Base-by-base conservation (phyloP, 2,329 filamentous ascomycete species). In the Paraconiothyrium brasiliense region DNA sequence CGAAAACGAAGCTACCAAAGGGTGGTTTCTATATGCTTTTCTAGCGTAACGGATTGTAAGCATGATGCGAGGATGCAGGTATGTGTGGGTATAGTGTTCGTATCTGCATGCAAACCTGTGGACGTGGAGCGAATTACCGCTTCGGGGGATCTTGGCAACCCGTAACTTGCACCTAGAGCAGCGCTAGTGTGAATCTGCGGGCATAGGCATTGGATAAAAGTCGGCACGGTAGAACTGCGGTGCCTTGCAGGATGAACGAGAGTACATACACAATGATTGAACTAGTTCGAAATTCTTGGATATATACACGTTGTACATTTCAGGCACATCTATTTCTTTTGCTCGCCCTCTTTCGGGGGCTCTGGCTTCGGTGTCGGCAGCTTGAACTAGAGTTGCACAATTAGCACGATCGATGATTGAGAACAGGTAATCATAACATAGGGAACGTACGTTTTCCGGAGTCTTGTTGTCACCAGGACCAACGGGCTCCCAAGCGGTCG, bases 331-430 rank as follows among this genome's bases (percentile, higher is more conserved):
- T 93, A 94, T 85, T 97, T 97, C 90, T 97, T 97, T 73, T 91
- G 87, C 82, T 95, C 92, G 77, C 94, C 92, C 79, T 91, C 90
- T 85, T 93, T 93, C 75, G 92, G 78, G 48, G 78, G 90, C 83
- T 99, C 95, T 4, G 95, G 94, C 84, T 97, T 97, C 57, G 95
- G 92, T 52, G 92, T 97, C 32, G 96, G 95, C 66, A 99, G 85
- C 84, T 97, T 97, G 86, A 98, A 98, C 78, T 89, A 62, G 22
- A 41, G n/a, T 61, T 39, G 69, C 62, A 60, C 52, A 57, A 59
- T 54, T 49, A 59, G 44, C 10, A 3, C 4, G 10, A 0, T 1
- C 20, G 11, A 9, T 11, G 22, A 57, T 11, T 30, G 24, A 13
- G 16, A 22, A 8, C 10, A 13, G 16, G 11, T 8, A 8, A 14